Evolutionary conservation across 805 yeast species (phyloP), one percentile per base, ranked within the genome.

Genomic region (Cyberlindnera veronae): DNA sequence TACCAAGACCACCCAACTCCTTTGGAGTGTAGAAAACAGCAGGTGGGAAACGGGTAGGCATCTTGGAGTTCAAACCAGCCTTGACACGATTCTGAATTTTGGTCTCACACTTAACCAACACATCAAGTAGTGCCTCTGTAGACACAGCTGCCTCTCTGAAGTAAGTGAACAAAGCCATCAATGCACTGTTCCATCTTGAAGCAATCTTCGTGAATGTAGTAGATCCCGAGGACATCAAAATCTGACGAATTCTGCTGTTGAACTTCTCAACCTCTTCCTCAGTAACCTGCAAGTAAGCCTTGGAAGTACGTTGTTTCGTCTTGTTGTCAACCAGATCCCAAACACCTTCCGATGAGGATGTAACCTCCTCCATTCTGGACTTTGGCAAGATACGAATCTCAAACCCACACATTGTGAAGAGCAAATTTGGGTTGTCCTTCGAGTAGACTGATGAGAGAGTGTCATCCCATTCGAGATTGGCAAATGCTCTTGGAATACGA

Each of bases 21-120:
- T 90, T 91, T 0, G 99, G 99, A 0, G 99, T 89, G 59, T 93
- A 93, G 55, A 93, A 93, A 0, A 93, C 99, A 3, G 97, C 97
- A 0, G 99, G 99, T 3, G 99, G 99, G 65, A 93, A 93, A 41
- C 99, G 72, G 0, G 96, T 81, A 1, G 99, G 99, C 99, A 93
- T 93, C 63, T 93, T 93, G 12, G 98, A 91, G 55, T 93, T 93
- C 45, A 93, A 71, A 0, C 99, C 99, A 67, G 91, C 76, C 58
- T 93, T 93, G 15, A 93, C 96, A 49, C 95, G 73, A 39, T 90
- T 93, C 63, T 93, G 99, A 32, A 93, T 83, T 55, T 85, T 82
- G 0, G 96, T 90, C 56, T 93, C 99, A 50, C 95, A 78, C 55
- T 84, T 87, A 10, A 93, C 99, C 34, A 93, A 67, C 4, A 79